These are phyloP conservation scores for Dothistroma septosporum DNA, from an alignment of 2,329 filamentous ascomycete genomes.

Conservation along the genomic window DNA sequence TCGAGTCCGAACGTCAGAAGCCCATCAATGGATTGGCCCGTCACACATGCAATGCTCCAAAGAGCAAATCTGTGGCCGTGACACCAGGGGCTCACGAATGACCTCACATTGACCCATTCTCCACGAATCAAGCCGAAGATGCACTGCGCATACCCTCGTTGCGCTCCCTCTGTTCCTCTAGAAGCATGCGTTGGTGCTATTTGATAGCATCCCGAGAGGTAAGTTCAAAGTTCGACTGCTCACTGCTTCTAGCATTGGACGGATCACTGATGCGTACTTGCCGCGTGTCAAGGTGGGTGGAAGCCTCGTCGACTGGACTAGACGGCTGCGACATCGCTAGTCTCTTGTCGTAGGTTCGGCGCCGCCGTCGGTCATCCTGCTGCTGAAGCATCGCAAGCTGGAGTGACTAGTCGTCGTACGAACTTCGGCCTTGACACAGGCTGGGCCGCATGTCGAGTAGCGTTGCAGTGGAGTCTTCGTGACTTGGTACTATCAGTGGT, in stretches of 20 bases:
- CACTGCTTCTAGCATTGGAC: background rate
- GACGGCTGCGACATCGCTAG: background rate
- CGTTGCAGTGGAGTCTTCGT: conserved; percentile 3
- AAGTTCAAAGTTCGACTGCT: background rate
- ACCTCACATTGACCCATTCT: no score
- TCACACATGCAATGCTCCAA: no score
- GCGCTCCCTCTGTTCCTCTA: conserved; percentile 13
- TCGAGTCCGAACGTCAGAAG: no score
- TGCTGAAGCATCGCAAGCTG: conserved; percentile 5
- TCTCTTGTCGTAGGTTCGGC: background rate
- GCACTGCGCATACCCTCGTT: conserved; percentile 3
- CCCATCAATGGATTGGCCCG: no score
- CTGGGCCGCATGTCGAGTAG: conserved; percentile 1
- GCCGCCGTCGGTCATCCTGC: conserved; percentile 5
- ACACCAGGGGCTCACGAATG: background rate
- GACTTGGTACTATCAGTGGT: background rate
- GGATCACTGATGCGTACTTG: background rate
- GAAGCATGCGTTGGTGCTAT: conserved; percentile 17
- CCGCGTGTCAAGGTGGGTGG: background rate
- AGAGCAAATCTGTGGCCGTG: background rate
- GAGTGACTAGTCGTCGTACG: conserved; percentile 4
- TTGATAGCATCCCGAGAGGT: conserved; percentile 4
- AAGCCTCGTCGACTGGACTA: background rate
- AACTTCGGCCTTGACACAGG: conserved; percentile 2
- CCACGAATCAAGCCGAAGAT: background rate